Evolutionary conservation across 768 basidiomycete species (phyloP).

Genomic region (Naganishia friedmannii): DNA sequence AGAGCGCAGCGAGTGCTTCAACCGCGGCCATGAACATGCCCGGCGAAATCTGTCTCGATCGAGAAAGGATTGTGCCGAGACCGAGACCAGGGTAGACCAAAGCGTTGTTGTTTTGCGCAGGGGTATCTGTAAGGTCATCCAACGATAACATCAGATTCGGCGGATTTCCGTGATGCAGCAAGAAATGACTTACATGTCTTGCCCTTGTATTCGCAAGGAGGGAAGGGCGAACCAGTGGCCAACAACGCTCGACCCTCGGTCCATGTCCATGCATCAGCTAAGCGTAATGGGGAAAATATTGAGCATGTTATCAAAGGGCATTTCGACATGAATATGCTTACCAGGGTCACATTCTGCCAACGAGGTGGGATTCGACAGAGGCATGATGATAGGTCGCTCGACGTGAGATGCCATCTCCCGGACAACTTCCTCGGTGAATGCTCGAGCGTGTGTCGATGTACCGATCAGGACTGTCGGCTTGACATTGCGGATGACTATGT

Average conservation of each 20-base stretch:
- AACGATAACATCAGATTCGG: background rate
- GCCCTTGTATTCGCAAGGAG: conserved; percentile 51
- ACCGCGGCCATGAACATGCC: conserved; percentile 83
- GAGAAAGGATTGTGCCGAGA: conserved; percentile 70
- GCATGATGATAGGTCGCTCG: conserved; percentile 69
- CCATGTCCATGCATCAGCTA: conserved; percentile 56
- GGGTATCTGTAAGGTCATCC: conserved; percentile 7
- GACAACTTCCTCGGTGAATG: conserved; percentile 70
- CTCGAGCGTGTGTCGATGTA: conserved; percentile 72
- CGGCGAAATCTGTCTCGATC: conserved; percentile 67
- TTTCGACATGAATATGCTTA: background rate
- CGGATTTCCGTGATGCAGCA: background rate
- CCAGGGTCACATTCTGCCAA: conserved; percentile 61
- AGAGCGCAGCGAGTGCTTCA: conserved; percentile 68
- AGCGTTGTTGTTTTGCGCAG: conserved; percentile 33
- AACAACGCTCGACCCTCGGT: conserved; percentile 73
- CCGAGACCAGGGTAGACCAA: conserved; percentile 78
- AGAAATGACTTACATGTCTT: conserved; percentile 23
- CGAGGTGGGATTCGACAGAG: conserved; percentile 72
- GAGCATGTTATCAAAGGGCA: background rate
- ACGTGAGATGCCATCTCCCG: conserved; percentile 62
- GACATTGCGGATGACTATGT: conserved; percentile 62
- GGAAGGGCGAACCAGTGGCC: conserved; percentile 83
- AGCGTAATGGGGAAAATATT: background rate
- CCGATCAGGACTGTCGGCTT: conserved; percentile 82